Evolutionary conservation across 768 basidiomycete species (phyloP), one percentile per base, ranked within the genome.

Genomic region (Rhodotorula taiwanensis): DNA sequence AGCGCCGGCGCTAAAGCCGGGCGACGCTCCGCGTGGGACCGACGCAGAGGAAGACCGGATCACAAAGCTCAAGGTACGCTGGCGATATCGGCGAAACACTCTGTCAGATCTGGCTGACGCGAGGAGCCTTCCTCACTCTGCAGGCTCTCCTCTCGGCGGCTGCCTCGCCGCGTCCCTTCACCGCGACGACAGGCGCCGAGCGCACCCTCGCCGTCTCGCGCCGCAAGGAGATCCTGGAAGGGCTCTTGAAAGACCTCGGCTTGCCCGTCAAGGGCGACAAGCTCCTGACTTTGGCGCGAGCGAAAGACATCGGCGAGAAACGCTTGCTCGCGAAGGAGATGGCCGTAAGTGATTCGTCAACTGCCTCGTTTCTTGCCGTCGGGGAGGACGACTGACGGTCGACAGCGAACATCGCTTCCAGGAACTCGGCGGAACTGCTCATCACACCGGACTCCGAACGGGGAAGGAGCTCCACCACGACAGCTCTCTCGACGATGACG

Each of bases 61-160:
- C 27, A 16, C 10, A n/a, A 62, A 55, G 42, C 54, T 62, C 39
- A 62, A 62, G 54, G 59, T 60, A 28, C 33, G 58, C n/a, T n/a
- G n/a, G n/a, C n/a, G n/a, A n/a, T n/a, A n/a, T n/a, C 28, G 27
- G 11, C 10, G 8, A 5, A 5, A 4, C 21, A 4, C 31, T n/a
- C 27, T n/a, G n/a, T 2, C 51, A 14, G 34, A 15, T 27, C 34
- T 27, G 5, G 33, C 51, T 36, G n/a, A 52, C 34, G 13, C 23
- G 23, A n/a, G 14, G 5, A 4, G 11, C 6, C 4, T 13, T 15
- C 23, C 34, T 30, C 10, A 2, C 25, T 16, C 41, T 31, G 33
- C 54, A 62, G 60, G 21, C 39, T 25, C 60, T 62, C 42, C 47
- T 62, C 41, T 23, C 34, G 1, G 31, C 31, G 42, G 60, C 60